These are phyloP conservation scores for Candida rishiriensis DNA, from an alignment of 805 yeast genomes.

Conservation along the genomic window DNA sequence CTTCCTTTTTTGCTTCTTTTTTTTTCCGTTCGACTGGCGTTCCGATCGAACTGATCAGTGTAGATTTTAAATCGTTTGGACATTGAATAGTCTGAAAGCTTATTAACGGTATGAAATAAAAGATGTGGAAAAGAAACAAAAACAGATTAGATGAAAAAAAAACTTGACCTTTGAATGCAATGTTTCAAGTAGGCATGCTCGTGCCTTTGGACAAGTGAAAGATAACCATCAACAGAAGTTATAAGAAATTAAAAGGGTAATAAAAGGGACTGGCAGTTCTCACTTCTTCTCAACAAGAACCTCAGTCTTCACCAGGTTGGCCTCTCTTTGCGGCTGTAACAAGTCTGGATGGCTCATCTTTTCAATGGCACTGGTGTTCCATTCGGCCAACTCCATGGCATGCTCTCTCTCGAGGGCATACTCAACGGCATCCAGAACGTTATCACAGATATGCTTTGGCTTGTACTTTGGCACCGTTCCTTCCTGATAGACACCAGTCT, in stretches of 20 bases:
- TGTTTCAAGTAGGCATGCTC: background rate
- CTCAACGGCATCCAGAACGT: constrained; percentile 77
- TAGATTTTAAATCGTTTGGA: too few species aligned
- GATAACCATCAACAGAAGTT: too few species aligned
- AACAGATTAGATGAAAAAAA: too few species aligned
- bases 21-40: background rate
- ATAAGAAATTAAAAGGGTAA: background rate
- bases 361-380: constrained; percentile 46
- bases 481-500: constrained; percentile 82
- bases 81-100: background rate
- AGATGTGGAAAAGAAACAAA: too few species aligned
- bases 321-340: constrained; percentile 42
- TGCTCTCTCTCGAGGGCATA: constrained; percentile 84
- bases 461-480: constrained; percentile 75
- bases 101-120: background rate
- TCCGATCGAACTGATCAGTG: too few species aligned
- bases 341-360: constrained; percentile 9
- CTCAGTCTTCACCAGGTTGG: constrained; percentile 44
- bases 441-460: constrained; percentile 69
- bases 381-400: constrained; percentile 62
- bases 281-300: constrained; percentile 4
- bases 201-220: too few species aligned
- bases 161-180: background rate
- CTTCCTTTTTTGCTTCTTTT: constrained; percentile 6
- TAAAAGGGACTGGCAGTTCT: too few species aligned